These are phyloP conservation scores for Haplosporangium gracile DNA, from an alignment of 192 early-diverging fungal genomes.

Conservation along the genomic window DNA sequence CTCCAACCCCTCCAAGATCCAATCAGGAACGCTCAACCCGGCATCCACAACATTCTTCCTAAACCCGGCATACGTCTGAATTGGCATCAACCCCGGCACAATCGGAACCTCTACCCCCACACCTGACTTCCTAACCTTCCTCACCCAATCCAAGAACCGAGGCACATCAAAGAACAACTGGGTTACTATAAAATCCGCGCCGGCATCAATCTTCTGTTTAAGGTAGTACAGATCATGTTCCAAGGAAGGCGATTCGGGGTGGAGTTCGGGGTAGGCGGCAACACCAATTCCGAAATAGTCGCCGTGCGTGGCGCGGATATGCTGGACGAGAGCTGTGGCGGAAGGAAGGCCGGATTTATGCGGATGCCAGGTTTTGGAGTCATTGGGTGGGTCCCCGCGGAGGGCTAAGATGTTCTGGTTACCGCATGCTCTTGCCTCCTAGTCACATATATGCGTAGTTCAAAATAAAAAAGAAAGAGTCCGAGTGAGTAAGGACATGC, in stretches of 20 bases:
- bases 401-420: conserved; percentile 95
- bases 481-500: background rate
- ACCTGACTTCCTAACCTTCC: conserved; percentile 62
- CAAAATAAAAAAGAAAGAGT: conserved; percentile 1
- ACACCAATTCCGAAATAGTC: conserved; percentile 96
- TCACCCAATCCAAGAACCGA: conserved; percentile 82
- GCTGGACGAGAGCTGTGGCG: conserved; percentile 87
- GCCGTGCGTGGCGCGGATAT: conserved; percentile 85
- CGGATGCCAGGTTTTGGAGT: conserved; percentile 80
- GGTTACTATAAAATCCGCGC: conserved; percentile 94
- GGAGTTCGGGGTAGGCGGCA: conserved; percentile 95
- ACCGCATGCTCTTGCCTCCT: conserved; percentile 85
- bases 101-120: conserved; percentile 83
- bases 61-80: conserved; percentile 92
- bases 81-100: conserved; percentile 92
- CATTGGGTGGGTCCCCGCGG: conserved; percentile 90
- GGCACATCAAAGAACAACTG: conserved; percentile 95
- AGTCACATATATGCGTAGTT: background rate
- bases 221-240: conserved; percentile 80
- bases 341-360: conserved; percentile 80
- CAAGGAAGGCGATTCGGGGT: conserved; percentile 79
- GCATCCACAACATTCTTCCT: conserved; percentile 75
- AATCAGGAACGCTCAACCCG: conserved; percentile 77
- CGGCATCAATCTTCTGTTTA: conserved; percentile 88
- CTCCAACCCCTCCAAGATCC: conserved; percentile 81